Evolutionary conservation across 176 grass and related monocot species (phyloP).

Genomic region (Paspalum vaginatum): DNA sequence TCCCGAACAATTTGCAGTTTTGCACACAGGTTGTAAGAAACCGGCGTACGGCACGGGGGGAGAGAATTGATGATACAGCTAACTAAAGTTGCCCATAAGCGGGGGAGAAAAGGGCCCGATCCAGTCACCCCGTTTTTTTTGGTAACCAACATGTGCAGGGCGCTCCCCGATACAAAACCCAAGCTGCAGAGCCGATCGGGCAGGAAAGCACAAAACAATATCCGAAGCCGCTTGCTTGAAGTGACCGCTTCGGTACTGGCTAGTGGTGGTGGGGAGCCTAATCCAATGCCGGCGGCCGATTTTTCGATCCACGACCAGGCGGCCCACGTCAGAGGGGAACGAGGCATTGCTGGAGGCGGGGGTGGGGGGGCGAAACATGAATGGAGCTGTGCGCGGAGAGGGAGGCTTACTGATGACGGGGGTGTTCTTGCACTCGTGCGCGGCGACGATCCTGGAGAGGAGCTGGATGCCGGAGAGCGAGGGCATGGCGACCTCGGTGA

Average conservation of each 20-base stretch:
- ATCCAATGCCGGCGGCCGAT: not conserved
- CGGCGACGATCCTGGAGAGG: slow-evolving; percentile 68
- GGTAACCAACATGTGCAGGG: not conserved
- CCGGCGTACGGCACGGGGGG: not conserved
- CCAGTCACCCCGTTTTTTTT: slow-evolving; percentile 8
- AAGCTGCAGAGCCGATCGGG: not conserved
- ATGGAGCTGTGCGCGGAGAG: not conserved
- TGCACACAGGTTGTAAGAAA: too few relatives aligned
- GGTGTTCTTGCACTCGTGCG: slow-evolving; percentile 88
- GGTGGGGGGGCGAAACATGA: not conserved
- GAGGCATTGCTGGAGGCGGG: not conserved
- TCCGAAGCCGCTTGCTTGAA: not conserved
- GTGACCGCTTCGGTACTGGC: not conserved
- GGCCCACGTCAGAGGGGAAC: not conserved
- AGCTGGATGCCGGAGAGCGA: slow-evolving; percentile 86
- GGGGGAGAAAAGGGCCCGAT: not conserved
- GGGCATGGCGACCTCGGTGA: slow-evolving; percentile 96
- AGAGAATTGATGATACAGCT: not conserved
- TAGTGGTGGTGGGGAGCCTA: not conserved
- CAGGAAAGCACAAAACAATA: not conserved
- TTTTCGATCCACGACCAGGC: not conserved
- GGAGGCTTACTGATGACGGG: slow-evolving; percentile 88
- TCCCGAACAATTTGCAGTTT: too few relatives aligned
- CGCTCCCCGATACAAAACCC: not conserved
- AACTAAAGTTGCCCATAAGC: not conserved